Percentiles rank a stretch among this genome's conserved stretches.
phyloP scores from a whole-genome alignment of 2,329 filamentous ascomycete species.

The Aspergillus awamori region DNA sequence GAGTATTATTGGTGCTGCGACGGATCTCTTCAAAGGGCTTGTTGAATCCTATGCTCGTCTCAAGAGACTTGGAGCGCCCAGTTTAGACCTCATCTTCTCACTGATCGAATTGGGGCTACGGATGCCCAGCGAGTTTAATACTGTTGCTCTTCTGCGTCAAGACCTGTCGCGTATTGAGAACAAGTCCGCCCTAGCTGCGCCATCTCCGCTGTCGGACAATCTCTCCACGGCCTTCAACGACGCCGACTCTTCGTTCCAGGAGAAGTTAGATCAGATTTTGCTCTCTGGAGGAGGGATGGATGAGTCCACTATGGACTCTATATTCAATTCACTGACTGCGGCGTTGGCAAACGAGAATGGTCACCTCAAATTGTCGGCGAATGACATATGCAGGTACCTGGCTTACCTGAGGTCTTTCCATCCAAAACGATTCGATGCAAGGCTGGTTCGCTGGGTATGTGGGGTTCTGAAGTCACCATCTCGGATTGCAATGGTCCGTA shows the following conservation, averaged over 20 bases:
- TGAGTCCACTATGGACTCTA: slow-evolving; percentile 45
- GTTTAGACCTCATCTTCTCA: slow-evolving; percentile 47
- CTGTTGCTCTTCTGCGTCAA: slow-evolving; percentile 47
- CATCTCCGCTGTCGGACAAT: slow-evolving; percentile 53
- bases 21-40: slow-evolving; percentile 46
- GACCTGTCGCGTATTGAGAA: slow-evolving; percentile 48
- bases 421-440: slow-evolving; percentile 46
- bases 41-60: slow-evolving; percentile 44
- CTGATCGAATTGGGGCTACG: slow-evolving; percentile 49
- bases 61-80: slow-evolving; percentile 38
- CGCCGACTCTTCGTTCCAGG: slow-evolving; percentile 44
- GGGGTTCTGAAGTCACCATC: slow-evolving; percentile 39
- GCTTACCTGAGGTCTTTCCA: slow-evolving; percentile 49
- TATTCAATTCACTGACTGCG: slow-evolving; percentile 47
- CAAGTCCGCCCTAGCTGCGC: slow-evolving; percentile 48
- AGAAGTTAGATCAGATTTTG: slow-evolving; percentile 51
- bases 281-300: slow-evolving; percentile 51
- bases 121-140: slow-evolving; percentile 43
- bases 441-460: slow-evolving; percentile 48
- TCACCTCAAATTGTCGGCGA: slow-evolving; percentile 35
- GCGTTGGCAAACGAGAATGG: slow-evolving; percentile 37
- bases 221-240: slow-evolving; percentile 46
- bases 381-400: slow-evolving; percentile 46
- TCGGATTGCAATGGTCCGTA: slow-evolving; percentile 34
- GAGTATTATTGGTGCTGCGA: slow-evolving; percentile 52